A percentile compares a stretch with the other conserved stretches of the same genome.
These are phyloP conservation scores for Collariella sp. DNA, from an alignment of 495 filamentous ascomycete species.

Conservation along the genomic window DNA sequence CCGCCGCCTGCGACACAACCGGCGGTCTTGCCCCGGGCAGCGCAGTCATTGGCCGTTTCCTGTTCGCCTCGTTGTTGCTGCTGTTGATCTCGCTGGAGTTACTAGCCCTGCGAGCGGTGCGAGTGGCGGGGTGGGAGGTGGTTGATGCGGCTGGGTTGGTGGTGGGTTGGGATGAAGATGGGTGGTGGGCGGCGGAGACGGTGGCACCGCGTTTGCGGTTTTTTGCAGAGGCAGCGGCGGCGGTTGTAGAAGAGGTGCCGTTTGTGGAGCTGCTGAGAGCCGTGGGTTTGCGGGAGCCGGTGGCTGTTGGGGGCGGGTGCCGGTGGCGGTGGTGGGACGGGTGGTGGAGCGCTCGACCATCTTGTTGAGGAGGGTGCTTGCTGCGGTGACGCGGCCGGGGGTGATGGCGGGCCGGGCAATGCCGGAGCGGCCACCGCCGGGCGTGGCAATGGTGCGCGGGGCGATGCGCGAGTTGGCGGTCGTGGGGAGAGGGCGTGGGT, in stretches of 20 bases:
- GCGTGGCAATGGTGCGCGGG: conserved; percentile 24
- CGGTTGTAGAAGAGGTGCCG: conserved; percentile 41
- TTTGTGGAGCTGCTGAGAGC: conserved; percentile 10
- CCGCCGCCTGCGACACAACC: conserved; percentile 23
- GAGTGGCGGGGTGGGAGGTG: conserved; percentile 28
- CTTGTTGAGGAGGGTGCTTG: conserved; percentile 43
- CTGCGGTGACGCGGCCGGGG: conserved; percentile 16
- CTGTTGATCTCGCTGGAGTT: conserved; percentile 41
- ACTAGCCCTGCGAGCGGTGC: conserved; percentile 39
- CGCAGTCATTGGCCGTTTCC: conserved; percentile 36
- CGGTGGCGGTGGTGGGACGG: conserved; percentile 31
- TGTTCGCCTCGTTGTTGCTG: conserved; percentile 39
- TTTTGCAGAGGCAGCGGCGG: conserved; percentile 21
- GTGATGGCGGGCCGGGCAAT: conserved; percentile 3
- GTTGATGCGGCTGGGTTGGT: conserved; percentile 7
- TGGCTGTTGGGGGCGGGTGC: not conserved
- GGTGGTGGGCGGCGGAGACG: conserved; percentile 8
- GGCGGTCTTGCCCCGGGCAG: conserved; percentile 11
- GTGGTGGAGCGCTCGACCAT: conserved; percentile 49
- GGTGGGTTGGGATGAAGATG: not conserved
- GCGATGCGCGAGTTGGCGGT: conserved; percentile 68
- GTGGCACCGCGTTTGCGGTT: conserved; percentile 27
- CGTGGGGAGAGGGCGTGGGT: conserved; percentile 67
- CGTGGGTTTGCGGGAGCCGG: not conserved
- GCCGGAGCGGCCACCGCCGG: not conserved